A percentile compares a stretch with the other conserved stretches of the same genome.
phyloP scores from a whole-genome alignment of 2,329 filamentous ascomycete genomes.

The Cercospora brassicicola region DNA sequence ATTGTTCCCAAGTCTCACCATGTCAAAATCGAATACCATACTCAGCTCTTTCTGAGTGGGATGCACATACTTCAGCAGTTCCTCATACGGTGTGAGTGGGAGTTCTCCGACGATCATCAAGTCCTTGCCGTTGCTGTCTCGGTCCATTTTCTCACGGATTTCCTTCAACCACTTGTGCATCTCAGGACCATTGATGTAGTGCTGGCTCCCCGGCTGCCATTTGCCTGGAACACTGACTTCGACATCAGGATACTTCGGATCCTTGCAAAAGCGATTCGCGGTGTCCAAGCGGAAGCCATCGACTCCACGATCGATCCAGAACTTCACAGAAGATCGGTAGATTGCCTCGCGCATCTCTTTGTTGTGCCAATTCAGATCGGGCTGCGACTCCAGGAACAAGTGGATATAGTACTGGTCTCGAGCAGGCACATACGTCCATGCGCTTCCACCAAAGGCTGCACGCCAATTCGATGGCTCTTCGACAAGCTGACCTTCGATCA shows the following conservation, averaged over 20 bases:
- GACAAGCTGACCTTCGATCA: slow-evolving; percentile 20
- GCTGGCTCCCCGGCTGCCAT: slow-evolving; percentile 29
- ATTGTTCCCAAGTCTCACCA: slow-evolving; percentile 51
- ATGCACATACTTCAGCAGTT: slow-evolving; percentile 56
- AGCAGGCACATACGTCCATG: slow-evolving; percentile 70
- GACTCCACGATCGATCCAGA: slow-evolving; percentile 74
- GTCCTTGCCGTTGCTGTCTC: slow-evolving; percentile 33
- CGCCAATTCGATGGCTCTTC: slow-evolving; percentile 76
- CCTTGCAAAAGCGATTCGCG: slow-evolving; percentile 33
- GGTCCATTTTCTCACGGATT: slow-evolving; percentile 36
- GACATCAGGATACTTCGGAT: slow-evolving; percentile 29
- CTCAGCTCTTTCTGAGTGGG: slow-evolving; percentile 59
- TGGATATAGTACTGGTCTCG: slow-evolving; percentile 76
- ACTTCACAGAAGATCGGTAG: slow-evolving; percentile 58
- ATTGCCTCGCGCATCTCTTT: slow-evolving; percentile 66
- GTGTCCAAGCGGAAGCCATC: slow-evolving; percentile 45
- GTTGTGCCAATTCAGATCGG: slow-evolving; percentile 85
- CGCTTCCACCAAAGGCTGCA: slow-evolving; percentile 58
- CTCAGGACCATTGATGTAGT: slow-evolving; percentile 41
- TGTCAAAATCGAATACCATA: slow-evolving; percentile 74
- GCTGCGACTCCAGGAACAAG: slow-evolving; percentile 73
- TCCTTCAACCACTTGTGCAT: slow-evolving; percentile 52
- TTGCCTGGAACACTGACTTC: slow-evolving; percentile 22
- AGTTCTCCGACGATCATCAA: slow-evolving; percentile 56
- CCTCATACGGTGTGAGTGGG: slow-evolving; percentile 49